Percentiles rank a stretch among this genome's conserved stretches.
Conservation (phyloP, 2,329 filamentous ascomycete species). For the Cladosporium cucumerinum region DNA sequence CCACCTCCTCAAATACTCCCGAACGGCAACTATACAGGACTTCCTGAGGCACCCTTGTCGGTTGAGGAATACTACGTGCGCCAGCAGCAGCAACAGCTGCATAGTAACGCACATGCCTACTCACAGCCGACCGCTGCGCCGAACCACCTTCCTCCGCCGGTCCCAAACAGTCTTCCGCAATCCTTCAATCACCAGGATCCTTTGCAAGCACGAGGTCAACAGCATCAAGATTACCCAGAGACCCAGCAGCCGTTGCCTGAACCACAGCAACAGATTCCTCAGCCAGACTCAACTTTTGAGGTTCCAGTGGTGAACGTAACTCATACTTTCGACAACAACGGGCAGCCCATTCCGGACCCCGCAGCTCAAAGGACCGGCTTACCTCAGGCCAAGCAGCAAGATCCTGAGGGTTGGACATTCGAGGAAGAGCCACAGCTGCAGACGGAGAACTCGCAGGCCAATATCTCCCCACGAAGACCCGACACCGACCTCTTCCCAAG, state of each 20-base stretch:
- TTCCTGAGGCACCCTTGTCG: constrained; percentile 52
- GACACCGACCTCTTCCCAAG: constrained; percentile 86
- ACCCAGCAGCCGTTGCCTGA: constrained; percentile 36
- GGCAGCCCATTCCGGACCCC: constrained; percentile 51
- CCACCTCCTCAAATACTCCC: constrained; percentile 49
- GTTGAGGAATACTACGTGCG: constrained; percentile 60
- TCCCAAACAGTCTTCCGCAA: constrained; percentile 32
- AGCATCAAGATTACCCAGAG: constrained; percentile 39
- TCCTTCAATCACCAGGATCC: constrained; percentile 21
- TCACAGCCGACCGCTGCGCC: constrained; percentile 44
- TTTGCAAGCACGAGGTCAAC: constrained; percentile 19
- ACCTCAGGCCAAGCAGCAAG: constrained; percentile 31
- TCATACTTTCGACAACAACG: constrained; percentile 58
- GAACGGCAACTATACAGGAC: constrained; percentile 33
- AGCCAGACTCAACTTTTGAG: constrained; percentile 41
- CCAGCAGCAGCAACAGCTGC: constrained; percentile 44
- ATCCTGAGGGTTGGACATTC: constrained; percentile 85
- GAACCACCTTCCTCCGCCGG: constrained; percentile 58
- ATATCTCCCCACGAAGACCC: constrained; percentile 60
- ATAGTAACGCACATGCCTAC: constrained; percentile 20
- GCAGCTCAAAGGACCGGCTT: constrained; percentile 18
- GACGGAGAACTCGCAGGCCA: constrained; percentile 53
- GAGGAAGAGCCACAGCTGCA: constrained; percentile 65
- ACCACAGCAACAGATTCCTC: constrained; percentile 23
- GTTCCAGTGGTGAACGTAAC: constrained; percentile 57